Conservation (phyloP, 345 rosid genomes). For the Theobroma cacao region DNA sequence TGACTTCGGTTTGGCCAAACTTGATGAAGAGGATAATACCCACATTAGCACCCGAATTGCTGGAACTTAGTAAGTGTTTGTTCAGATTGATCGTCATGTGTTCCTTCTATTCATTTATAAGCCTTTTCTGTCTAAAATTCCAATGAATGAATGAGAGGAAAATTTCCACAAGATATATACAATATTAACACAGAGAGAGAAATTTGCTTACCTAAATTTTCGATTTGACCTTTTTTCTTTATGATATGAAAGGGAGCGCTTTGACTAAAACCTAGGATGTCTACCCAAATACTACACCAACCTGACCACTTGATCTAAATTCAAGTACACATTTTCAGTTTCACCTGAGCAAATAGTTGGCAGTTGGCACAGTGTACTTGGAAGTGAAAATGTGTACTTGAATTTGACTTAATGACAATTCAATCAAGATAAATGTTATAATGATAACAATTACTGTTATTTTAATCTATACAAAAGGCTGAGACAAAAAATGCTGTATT, state of each 20-base stretch:
- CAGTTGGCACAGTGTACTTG: no score
- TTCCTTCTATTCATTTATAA: not conserved
- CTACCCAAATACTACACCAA: no score
- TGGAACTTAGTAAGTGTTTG: constrained; percentile 42
- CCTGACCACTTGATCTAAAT: no score
- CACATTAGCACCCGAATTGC: constrained; percentile 50
- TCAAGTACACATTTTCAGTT: no score
- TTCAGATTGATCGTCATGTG: not conserved
- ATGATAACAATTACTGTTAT: no score
- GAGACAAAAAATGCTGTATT: not conserved
- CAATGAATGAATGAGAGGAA: not conserved
- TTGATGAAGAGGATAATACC: constrained; percentile 39
- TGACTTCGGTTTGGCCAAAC: constrained; percentile 53
- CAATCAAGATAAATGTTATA: no score
- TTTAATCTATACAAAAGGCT: no score
- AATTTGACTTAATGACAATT: no score
- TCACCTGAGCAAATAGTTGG: no score
- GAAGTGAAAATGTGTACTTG: no score
- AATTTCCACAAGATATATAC: not conserved
- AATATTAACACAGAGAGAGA: not conserved
- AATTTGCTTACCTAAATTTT: not conserved
- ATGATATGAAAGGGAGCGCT: no score
- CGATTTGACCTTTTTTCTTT: not conserved
- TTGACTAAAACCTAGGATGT: no score
- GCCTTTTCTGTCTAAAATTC: not conserved